Evolutionary conservation across 306 rosid genomes (phyloP), one percentile per base, ranked within the genome.

Genomic region (Acacia acuminata): DNA sequence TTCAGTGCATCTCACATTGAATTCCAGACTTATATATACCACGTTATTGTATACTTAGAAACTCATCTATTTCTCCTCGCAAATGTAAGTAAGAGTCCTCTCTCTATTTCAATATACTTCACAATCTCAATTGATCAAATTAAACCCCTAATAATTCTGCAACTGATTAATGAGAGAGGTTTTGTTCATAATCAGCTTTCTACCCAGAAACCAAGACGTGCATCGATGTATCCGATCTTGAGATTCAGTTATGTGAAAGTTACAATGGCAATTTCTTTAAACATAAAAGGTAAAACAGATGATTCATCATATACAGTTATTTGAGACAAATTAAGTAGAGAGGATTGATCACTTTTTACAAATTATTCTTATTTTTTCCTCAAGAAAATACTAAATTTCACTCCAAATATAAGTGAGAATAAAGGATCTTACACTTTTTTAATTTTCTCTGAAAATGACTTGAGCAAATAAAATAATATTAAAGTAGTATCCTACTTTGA

Each of bases 401-500:
- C 40, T 61, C 27, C 40, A 75, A 75, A 67, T 53, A 6, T 27
- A 9, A 45, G 25, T 38, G 4, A 48, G n/a, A 12, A 22, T 5
- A 11, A 40, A 34, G 56, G 66, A 71, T 58, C 14, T 4, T 6
- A 36, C 8, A 44, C 11, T 42, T 53, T 7, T 55, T 27, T 0
- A 27, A 27, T 27, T 50, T 42, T 2, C 8, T 19, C 7, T 65
- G 80, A 74, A 81, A 81, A 75, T 81, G 79, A 81, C 84, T 48
- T 81, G 38, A 61, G 42, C 20, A 72, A 60, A 60, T 72, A 60
- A 80, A 58, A 78, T 67, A 64, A 19, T 69, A 79, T 50, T 9
- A 44, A 63, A 42, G 45, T 27, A 27, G 25, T 30, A 64, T 6
- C 38, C 70, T 64, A 64, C 70, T 34, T 0, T 65, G 76, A 64